phyloP scores from a whole-genome alignment of 106 monocot species.

The Platanthera guangdongensis region DNA sequence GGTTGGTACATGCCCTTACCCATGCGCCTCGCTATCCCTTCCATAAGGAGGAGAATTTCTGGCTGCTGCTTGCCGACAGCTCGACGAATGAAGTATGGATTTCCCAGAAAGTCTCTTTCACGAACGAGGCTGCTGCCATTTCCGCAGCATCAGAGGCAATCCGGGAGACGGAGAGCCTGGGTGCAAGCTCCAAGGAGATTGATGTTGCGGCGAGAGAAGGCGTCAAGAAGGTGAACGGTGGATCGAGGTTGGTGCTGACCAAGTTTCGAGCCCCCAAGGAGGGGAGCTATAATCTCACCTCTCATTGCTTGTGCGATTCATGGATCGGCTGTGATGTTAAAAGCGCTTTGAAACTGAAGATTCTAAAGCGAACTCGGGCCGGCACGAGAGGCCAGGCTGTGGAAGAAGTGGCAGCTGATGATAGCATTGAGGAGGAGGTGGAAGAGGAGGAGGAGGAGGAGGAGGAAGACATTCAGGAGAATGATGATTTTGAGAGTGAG shows the following conservation, averaged over 20 bases:
- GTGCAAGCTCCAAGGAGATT: constrained; percentile 31
- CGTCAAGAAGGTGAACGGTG: constrained; percentile 41
- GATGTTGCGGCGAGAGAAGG: constrained; percentile 29
- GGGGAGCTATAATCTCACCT: constrained; percentile 45
- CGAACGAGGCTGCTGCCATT: constrained; percentile 32
- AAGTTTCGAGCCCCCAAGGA: constrained; percentile 42
- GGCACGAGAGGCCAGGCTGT: constrained; percentile 17
- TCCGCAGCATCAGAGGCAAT: constrained; percentile 31
- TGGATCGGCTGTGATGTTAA: constrained; percentile 65
- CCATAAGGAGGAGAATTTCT: constrained; percentile 50
- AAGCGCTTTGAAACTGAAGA: constrained; percentile 27
- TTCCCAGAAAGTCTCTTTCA: constrained; percentile 53
- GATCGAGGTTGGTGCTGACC: constrained; percentile 45
- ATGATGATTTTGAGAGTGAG: constrained; percentile 15
- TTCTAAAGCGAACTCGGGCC: constrained; percentile 22
- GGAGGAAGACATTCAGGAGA: constrained; percentile 11
- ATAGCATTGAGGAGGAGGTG: constrained; percentile 15
- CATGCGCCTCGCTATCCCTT: constrained; percentile 52
- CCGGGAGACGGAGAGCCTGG: constrained; percentile 26
- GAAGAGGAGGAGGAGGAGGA: constrained; percentile 20
- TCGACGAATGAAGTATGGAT: constrained; percentile 48
- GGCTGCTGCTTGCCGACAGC: constrained; percentile 37
- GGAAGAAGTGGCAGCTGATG: constrained; percentile 10
- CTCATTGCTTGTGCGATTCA: constrained; percentile 46
- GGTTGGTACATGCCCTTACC: constrained; percentile 27